Conservation (phyloP, 2,329 filamentous ascomycete genomes). For the Xylaria sp. region DNA sequence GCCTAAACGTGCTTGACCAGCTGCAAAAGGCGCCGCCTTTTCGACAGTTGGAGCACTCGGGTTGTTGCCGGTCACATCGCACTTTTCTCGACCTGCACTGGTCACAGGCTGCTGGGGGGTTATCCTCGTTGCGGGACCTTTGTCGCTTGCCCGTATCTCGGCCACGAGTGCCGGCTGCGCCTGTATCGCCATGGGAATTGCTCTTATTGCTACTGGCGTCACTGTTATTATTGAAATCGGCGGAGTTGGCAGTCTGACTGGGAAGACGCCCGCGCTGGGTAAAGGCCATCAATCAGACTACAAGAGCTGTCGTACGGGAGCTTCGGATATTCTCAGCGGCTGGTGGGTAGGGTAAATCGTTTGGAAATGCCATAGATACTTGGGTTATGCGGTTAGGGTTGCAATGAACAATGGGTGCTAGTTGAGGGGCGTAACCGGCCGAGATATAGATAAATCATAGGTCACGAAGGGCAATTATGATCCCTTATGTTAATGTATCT, state of each 20-base stretch:
- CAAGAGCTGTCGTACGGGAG: neutral
- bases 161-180: neutral
- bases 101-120: slow-evolving; percentile 14
- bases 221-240: slow-evolving; percentile 7
- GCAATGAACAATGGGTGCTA: neutral
- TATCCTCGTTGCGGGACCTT: slow-evolving; percentile 16
- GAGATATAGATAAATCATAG: neutral
- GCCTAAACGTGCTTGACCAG: slow-evolving; percentile 13
- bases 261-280: slow-evolving; percentile 6
- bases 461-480: no score
- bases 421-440: neutral
- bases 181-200: neutral
- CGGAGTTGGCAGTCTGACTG: slow-evolving; percentile 1
- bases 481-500: neutral
- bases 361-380: neutral
- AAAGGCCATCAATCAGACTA: slow-evolving; percentile 10
- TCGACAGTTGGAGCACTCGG: slow-evolving; percentile 12
- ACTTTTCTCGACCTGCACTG: slow-evolving; percentile 17
- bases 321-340: neutral
- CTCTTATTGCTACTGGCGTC: slow-evolving; percentile 10
- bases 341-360: neutral
- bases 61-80: slow-evolving; percentile 16
- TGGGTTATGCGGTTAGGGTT: neutral
- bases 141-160: slow-evolving; percentile 7
- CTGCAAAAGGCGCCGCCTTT: slow-evolving; percentile 7